Evolutionary conservation across 176 grass and related monocot genomes (phyloP), one percentile per base, ranked within the genome.

Genomic region (Triticum urartu): DNA sequence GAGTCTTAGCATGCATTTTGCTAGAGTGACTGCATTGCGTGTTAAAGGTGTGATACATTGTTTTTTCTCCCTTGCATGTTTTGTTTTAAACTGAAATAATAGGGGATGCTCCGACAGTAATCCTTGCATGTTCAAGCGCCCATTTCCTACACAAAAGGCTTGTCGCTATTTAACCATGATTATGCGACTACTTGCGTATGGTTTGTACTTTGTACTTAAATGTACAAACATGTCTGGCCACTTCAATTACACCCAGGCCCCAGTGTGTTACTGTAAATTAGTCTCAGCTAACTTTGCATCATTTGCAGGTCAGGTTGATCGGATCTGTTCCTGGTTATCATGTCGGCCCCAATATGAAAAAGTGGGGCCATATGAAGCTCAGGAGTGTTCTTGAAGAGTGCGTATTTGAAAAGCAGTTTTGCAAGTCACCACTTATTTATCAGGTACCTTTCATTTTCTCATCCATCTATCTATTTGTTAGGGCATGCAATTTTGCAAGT

Each of bases 351-450:
- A 95, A 81, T 92, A 81, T 95, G 18, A 98, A 84, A 70, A 95
- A 85, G 60, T 98, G 96, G 96, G 96, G 96, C 14, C 96, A 98
- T 90, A 92, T 95, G 90, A 98, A 98, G 78, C 62, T 98, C 80
- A 88, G 91, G 81, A 91, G 18, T 89, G 68, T 98, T 83, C 93
- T 98, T 86, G 88, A 95, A 75, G 89, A 88, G 24, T 89, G 86
- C 59, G 65, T 79, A 84, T 98, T 95, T 68, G 86, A 90, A 21
- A 95, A 92, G 88, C 91, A 94, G 48, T 98, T 98, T 87, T 88
- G 81, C 76, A 92, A 94, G 85, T 94, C 96, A 18, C 93, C 96
- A 59, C 90, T 98, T 69, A 91, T 92, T 89, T 98, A 95, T 86
- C 93, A 98, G 96, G 96, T 92, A 43, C 7, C 32, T 90, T 20